Conservation (phyloP, 192 early-diverging fungal genomes). For the Coemansia asiatica region DNA sequence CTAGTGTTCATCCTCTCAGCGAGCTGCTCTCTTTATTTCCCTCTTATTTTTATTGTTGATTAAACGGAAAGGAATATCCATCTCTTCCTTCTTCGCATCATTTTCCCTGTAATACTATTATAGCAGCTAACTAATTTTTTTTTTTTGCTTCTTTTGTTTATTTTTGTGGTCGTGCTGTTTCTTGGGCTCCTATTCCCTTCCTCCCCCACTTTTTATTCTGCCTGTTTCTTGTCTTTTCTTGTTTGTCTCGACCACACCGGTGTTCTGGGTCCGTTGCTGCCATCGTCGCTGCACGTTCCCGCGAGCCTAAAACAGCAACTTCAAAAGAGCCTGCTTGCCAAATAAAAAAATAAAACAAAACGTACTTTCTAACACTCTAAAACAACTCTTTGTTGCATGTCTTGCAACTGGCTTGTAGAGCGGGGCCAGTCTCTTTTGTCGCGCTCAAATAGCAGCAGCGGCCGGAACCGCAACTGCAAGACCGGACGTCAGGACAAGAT, state of each 20-base stretch:
- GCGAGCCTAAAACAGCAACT: not conserved
- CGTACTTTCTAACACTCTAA: slow-evolving; percentile 2
- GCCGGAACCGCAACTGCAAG: slow-evolving; percentile 44
- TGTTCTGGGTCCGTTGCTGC: not conserved
- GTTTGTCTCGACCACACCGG: not conserved
- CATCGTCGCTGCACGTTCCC: not conserved
- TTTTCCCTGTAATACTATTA: slow-evolving; percentile 6
- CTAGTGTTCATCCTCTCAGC: not conserved
- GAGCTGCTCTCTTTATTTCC: not conserved
- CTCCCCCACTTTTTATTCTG: too few relatives aligned
- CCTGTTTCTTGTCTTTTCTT: not conserved
- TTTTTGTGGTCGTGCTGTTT: not conserved
- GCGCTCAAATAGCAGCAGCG: slow-evolving; percentile 44
- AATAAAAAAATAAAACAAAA: too few relatives aligned
- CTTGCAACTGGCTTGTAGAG: slow-evolving; percentile 48
- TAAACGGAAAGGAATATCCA: not conserved
- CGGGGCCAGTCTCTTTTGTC: slow-evolving; percentile 53
- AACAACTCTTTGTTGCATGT: slow-evolving; percentile 34
- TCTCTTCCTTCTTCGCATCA: slow-evolving; percentile 12
- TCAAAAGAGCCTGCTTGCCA: not conserved
- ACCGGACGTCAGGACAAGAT: slow-evolving; percentile 38
- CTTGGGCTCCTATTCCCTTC: not conserved
- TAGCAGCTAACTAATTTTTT: not conserved
- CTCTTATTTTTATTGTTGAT: not conserved
- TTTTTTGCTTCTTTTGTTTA: slow-evolving; percentile 1